Percentiles rank a stretch among this genome's conserved stretches.
Conservation (phyloP, 169 alveolate species). For the Cryptosporidium andersoni region DNA sequence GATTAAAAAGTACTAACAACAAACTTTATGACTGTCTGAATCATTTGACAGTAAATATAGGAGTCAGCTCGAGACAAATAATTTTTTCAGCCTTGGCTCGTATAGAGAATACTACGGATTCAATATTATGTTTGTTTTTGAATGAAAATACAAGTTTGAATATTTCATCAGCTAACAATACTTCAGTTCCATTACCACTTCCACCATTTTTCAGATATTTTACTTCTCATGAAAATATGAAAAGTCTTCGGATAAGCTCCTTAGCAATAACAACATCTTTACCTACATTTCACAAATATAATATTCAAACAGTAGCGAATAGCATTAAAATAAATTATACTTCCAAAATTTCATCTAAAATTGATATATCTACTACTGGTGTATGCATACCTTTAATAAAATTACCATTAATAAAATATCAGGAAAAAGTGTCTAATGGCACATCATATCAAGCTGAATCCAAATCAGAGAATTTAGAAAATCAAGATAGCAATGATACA, state of each 20-base stretch:
- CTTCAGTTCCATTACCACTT: constrained; percentile 8
- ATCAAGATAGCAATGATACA: too few species aligned
- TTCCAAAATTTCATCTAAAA: constrained; percentile 61
- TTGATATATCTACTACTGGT: constrained; percentile 28
- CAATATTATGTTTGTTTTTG: constrained; percentile 51
- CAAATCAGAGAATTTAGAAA: too few species aligned
- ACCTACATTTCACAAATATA: neutral
- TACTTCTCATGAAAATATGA: constrained; percentile 32
- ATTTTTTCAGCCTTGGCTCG: constrained; percentile 39
- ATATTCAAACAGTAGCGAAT: constrained; percentile 1
- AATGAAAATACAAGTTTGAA: constrained; percentile 17
- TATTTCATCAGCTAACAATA: constrained; percentile 1
- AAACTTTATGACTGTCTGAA: constrained; percentile 14
- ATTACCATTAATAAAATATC: constrained; percentile 8
- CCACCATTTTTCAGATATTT: constrained; percentile 64
- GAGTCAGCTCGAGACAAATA: constrained; percentile 26
- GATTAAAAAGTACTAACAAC: neutral
- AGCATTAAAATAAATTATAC: constrained; percentile 23
- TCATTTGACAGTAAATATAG: constrained; percentile 26
- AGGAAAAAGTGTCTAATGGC: too few species aligned
- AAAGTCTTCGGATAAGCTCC: constrained; percentile 34
- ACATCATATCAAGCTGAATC: too few species aligned
- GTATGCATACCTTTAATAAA: constrained; percentile 15
- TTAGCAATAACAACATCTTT: neutral
- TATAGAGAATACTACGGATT: constrained; percentile 51